Conservation (phyloP, 2,329 filamentous ascomycete genomes). For the Fusarium concolor region DNA sequence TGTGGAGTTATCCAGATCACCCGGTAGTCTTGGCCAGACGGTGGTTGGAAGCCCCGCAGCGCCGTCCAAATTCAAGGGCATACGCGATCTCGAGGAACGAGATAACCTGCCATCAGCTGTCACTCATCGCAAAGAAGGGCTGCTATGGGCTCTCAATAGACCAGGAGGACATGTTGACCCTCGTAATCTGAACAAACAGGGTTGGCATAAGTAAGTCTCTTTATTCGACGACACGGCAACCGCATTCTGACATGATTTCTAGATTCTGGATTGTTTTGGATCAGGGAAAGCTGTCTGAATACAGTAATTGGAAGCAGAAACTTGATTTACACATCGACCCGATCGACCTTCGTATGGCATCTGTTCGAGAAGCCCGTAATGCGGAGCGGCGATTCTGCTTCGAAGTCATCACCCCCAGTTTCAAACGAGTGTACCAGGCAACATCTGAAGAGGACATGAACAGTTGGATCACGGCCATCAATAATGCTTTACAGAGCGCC, state of each 20-base stretch:
- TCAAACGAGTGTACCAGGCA: slow-evolving; percentile 95
- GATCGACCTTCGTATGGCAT: slow-evolving; percentile 96
- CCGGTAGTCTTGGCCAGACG: slow-evolving; percentile 63
- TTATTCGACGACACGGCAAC: background rate
- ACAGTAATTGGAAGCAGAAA: slow-evolving; percentile 99
- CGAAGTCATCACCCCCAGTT: slow-evolving; percentile 96
- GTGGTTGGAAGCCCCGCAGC: slow-evolving; percentile 63
- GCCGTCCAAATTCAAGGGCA: slow-evolving; percentile 82
- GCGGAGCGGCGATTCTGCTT: slow-evolving; percentile 97
- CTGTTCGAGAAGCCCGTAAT: slow-evolving; percentile 93
- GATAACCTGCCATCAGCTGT: slow-evolving; percentile 66
- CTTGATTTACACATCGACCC: slow-evolving; percentile 98
- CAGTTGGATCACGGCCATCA: slow-evolving; percentile 95
- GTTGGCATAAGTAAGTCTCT: slow-evolving; percentile 91
- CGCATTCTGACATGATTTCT: slow-evolving; percentile 32
- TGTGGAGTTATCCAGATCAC: slow-evolving; percentile 66
- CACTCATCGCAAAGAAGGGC: slow-evolving; percentile 86
- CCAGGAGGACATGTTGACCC: slow-evolving; percentile 96
- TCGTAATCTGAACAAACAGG: slow-evolving; percentile 93
- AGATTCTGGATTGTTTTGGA: slow-evolving; percentile 99
- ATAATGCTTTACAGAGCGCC: slow-evolving; percentile 95
- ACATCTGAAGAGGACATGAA: slow-evolving; percentile 99
- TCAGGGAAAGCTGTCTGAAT: slow-evolving; percentile 95
- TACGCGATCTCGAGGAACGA: slow-evolving; percentile 91
- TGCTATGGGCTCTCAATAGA: slow-evolving; percentile 93